Percentiles rank a stretch among this genome's conserved stretches.
Conservation (phyloP, 2,329 filamentous ascomycete genomes). For the Pyrenochaeta sp. region DNA sequence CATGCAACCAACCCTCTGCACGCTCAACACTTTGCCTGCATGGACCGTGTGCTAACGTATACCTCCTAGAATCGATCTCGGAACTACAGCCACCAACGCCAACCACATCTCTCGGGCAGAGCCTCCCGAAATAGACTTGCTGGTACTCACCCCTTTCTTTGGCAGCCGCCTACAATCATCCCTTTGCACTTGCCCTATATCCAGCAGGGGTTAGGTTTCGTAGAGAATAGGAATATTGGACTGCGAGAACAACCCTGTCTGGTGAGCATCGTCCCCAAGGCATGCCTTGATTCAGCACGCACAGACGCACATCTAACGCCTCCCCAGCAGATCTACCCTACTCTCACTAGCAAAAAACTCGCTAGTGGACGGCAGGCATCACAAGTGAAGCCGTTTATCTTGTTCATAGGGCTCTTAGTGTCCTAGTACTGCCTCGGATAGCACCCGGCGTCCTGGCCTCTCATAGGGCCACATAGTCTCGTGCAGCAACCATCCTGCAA, state of each 20-base stretch:
- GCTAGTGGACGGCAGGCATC: conserved; percentile 37
- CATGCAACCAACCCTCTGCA: conserved; percentile 41
- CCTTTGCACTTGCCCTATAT: conserved; percentile 27
- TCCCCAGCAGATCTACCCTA: conserved; percentile 38
- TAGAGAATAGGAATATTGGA: conserved; percentile 24
- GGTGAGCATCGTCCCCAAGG: conserved; percentile 34
- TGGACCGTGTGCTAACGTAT: conserved; percentile 40
- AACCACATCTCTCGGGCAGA: conserved; percentile 17
- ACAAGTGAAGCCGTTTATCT: conserved; percentile 38
- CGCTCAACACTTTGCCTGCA: conserved; percentile 32
- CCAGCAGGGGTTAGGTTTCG: conserved; percentile 19
- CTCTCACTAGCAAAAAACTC: conserved; percentile 36
- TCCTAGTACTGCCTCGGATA: conserved; percentile 41
- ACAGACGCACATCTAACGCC: conserved; percentile 35
- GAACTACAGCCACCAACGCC: conserved; percentile 38
- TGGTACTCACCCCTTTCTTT: conserved; percentile 26
- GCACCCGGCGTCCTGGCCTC: conserved; percentile 40
- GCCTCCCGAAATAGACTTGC: conserved; percentile 28
- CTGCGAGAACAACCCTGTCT: conserved; percentile 20
- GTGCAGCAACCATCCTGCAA: conserved; percentile 47
- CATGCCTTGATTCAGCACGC: conserved; percentile 21
- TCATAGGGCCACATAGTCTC: conserved; percentile 50
- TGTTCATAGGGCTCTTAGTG: conserved; percentile 42
- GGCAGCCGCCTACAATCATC: conserved; percentile 27
- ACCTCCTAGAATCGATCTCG: conserved; percentile 23